Evolutionary conservation across 78 protist genomes (phyloP).

Genomic region (Polysphondylium violaceum): DNA sequence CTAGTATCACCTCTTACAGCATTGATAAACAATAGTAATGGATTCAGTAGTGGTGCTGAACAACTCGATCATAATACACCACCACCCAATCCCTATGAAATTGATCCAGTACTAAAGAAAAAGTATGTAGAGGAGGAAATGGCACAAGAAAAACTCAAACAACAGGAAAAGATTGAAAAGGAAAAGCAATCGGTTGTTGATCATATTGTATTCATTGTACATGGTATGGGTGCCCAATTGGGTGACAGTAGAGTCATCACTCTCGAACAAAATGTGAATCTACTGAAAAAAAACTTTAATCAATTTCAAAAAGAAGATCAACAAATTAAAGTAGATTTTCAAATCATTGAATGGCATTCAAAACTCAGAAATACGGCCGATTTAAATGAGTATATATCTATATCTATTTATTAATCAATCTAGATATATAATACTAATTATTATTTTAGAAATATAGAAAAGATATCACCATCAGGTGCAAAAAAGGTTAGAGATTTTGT

Average conservation of each 20-base stretch:
- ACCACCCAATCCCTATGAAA: slow-evolving; percentile 27
- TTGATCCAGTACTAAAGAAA: slow-evolving; percentile 39
- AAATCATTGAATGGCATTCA: slow-evolving; percentile 60
- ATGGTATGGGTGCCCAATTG: slow-evolving; percentile 38
- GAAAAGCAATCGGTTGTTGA: neutral
- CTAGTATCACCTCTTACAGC: neutral
- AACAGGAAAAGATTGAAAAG: neutral
- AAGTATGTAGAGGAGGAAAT: neutral
- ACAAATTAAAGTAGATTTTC: slow-evolving; percentile 1
- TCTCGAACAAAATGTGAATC: slow-evolving; percentile 30
- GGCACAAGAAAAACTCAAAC: neutral
- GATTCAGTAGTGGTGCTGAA: neutral
- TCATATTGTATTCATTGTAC: slow-evolving; percentile 52
- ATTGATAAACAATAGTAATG: no score
- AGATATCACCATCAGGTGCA: slow-evolving; percentile 8
- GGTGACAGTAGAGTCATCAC: neutral
- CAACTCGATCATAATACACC: neutral
- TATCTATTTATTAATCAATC: neutral
- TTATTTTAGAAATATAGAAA: neutral
- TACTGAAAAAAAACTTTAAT: slow-evolving; percentile 26
- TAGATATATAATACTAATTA: neutral
- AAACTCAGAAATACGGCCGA: neutral
- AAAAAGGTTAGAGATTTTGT: slow-evolving; percentile 36
- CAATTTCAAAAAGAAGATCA: neutral
- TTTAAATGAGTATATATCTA: neutral